phyloP scores from a whole-genome alignment of 1,139 yeast species.

The Yamadazyma aaseri region DNA sequence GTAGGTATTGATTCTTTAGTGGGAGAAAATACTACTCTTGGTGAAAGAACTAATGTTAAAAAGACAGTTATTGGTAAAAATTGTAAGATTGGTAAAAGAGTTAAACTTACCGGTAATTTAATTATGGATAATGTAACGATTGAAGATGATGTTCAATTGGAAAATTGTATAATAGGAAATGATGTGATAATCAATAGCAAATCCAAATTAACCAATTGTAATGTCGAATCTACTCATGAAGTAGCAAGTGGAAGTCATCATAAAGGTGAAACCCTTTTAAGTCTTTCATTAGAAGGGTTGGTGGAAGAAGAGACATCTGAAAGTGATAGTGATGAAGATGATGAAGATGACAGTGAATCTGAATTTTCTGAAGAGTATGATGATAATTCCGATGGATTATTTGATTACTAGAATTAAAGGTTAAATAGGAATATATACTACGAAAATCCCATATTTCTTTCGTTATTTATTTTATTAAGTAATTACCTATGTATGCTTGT shows the following conservation, averaged over 20 bases:
- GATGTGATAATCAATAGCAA: conserved; percentile 60
- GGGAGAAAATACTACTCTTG: conserved; percentile 57
- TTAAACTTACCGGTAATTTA: conserved; percentile 85
- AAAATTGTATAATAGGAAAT: conserved; percentile 84
- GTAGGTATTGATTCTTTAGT: conserved; percentile 86
- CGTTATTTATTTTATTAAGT: too few species aligned
- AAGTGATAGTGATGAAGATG: conserved; percentile 21
- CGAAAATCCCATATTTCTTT: too few species aligned
- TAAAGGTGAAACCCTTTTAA: conserved; percentile 82
- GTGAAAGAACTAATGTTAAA: conserved; percentile 83
- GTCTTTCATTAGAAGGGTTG: conserved; percentile 57
- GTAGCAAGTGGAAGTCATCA: conserved; percentile 62
- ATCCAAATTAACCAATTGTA: conserved; percentile 68
- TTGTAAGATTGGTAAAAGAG: conserved; percentile 79
- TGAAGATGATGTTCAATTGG: conserved; percentile 82
- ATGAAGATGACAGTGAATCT: conserved; percentile 27
- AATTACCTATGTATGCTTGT: background rate
- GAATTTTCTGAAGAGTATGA: conserved; percentile 42
- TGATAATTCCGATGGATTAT: conserved; percentile 49
- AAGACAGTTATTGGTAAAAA: conserved; percentile 72
- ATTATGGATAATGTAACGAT: conserved; percentile 67
- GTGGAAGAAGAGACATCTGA: conserved; percentile 29
- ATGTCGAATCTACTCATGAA: conserved; percentile 75
- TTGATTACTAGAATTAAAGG: too few species aligned
- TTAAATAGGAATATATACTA: too few species aligned